Percentiles rank a stretch among this genome's conserved stretches.
Evolutionary conservation across 805 yeast genomes (phyloP).

Genomic region (Suhomyces sp.): DNA sequence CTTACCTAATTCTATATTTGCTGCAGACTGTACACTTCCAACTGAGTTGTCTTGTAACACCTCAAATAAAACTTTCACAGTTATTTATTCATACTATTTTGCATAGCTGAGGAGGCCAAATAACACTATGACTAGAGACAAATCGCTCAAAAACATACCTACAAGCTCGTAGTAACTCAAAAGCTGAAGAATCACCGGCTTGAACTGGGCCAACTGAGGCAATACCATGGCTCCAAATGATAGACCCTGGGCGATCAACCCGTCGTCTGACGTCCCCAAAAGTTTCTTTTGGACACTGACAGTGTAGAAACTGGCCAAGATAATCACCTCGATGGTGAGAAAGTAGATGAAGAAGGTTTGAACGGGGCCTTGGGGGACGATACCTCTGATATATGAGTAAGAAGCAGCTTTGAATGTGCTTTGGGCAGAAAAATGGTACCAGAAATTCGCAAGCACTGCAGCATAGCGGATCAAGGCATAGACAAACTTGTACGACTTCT

Average conservation of each 20-base stretch:
- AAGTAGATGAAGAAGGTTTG: conserved; percentile 25
- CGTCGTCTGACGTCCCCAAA: conserved; percentile 24
- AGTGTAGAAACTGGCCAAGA: conserved; percentile 33
- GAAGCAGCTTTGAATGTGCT: conserved; percentile 24
- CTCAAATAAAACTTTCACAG: too few species aligned
- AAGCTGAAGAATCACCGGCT: conserved; percentile 24
- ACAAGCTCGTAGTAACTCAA: conserved; percentile 38
- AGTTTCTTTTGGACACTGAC: conserved; percentile 23
- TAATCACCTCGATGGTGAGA: conserved; percentile 29
- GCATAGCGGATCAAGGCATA: conserved; percentile 31
- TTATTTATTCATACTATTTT: background rate
- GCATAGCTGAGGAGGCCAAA: conserved; percentile 35
- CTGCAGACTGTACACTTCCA: too few species aligned
- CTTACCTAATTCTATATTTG: too few species aligned
- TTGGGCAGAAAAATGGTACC: conserved; percentile 29
- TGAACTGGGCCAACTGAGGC: conserved; percentile 30
- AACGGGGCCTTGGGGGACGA: conserved; percentile 10
- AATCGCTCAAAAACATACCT: conserved; percentile 35
- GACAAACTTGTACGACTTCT: conserved; percentile 28
- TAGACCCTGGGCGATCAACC: conserved; percentile 24
- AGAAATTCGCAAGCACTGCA: conserved; percentile 27
- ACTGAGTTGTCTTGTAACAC: too few species aligned
- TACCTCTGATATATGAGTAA: conserved; percentile 22
- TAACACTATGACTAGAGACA: conserved; percentile 33
- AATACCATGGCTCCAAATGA: conserved; percentile 33